Evolutionary conservation across 345 rosid genomes (phyloP).

Genomic region (Lepidium sativum): DNA sequence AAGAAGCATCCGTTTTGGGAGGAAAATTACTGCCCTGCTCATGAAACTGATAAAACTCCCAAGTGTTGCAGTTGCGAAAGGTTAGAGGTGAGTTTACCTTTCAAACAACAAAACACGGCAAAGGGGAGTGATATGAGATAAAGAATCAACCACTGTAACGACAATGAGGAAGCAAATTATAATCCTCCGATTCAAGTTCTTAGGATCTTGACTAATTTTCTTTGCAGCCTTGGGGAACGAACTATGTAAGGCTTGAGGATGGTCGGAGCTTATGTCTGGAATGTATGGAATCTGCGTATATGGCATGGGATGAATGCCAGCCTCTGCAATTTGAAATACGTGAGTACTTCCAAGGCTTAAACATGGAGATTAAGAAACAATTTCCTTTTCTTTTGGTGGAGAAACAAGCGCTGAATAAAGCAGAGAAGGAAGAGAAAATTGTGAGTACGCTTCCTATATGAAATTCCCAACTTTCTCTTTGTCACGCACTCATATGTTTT

Average conservation of each 20-base stretch:
- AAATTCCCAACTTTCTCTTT: not conserved
- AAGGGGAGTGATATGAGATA: not conserved
- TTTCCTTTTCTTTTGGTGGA: slow-evolving; percentile 88
- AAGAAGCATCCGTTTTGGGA: slow-evolving; percentile 41
- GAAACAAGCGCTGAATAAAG: slow-evolving; percentile 78
- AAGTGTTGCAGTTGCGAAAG: slow-evolving; percentile 41
- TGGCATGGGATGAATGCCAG: slow-evolving; percentile 75
- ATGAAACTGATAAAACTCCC: slow-evolving; percentile 61
- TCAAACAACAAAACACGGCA: not conserved
- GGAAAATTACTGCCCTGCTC: slow-evolving; percentile 65
- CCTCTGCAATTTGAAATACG: slow-evolving; percentile 77
- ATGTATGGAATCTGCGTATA: slow-evolving; percentile 77
- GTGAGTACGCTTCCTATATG: slow-evolving; percentile 28
- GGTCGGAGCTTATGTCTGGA: slow-evolving; percentile 67
- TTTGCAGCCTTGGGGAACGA: slow-evolving; percentile 41
- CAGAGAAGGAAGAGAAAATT: slow-evolving; percentile 62
- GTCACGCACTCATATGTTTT: not conserved
- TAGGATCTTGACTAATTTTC: not conserved
- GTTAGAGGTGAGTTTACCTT: slow-evolving; percentile 11
- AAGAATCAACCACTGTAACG: not conserved
- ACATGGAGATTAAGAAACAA: slow-evolving; percentile 66
- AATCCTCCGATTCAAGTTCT: not conserved
- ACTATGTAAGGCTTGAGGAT: slow-evolving; percentile 47
- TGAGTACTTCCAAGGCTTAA: slow-evolving; percentile 80
- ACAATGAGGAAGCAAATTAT: not conserved